These are phyloP conservation scores for Ophiocordyceps polyrhachis-furcata DNA, from an alignment of 2,329 filamentous ascomycete species.

Conservation along the genomic window DNA sequence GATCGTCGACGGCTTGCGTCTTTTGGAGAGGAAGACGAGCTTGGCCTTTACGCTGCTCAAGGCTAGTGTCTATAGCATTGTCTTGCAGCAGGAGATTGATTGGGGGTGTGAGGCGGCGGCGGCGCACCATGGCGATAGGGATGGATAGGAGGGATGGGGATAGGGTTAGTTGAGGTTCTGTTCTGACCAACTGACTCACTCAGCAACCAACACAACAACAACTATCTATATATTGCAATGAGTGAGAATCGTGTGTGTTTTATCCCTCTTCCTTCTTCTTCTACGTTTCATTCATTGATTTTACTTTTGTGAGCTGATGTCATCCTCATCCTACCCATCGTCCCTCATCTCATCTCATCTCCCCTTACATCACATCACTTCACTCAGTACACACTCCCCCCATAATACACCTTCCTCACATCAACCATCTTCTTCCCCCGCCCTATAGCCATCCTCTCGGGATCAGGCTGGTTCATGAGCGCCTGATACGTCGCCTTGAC, in stretches of 20 bases:
- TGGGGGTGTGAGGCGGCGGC: constrained; percentile 48
- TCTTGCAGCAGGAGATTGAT: constrained; percentile 89
- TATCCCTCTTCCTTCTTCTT: no score
- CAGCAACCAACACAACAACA: no score
- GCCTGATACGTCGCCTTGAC: constrained; percentile 82
- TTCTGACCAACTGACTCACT: no score
- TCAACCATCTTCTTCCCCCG: constrained; percentile 92
- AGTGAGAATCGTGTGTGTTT: no score
- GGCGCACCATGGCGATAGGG: no score
- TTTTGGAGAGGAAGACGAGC: constrained; percentile 85
- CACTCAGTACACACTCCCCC: constrained; percentile 45
- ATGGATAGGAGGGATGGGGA: no score
- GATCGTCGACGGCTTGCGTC: constrained; percentile 69
- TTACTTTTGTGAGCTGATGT: no score
- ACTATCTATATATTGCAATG: no score
- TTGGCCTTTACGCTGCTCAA: constrained; percentile 91
- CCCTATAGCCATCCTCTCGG: constrained; percentile 76
- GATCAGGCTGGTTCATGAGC: constrained; percentile 64
- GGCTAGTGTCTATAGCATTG: constrained; percentile 96
- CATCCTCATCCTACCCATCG: no score
- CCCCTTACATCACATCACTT: constrained; percentile 15
- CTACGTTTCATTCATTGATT: no score
- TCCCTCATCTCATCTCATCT: no score
- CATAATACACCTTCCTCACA: constrained; percentile 93
- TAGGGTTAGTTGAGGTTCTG: no score